phyloP scores from a whole-genome alignment of 768 basidiomycete species.

The Tricholoma furcatifolium region DNA sequence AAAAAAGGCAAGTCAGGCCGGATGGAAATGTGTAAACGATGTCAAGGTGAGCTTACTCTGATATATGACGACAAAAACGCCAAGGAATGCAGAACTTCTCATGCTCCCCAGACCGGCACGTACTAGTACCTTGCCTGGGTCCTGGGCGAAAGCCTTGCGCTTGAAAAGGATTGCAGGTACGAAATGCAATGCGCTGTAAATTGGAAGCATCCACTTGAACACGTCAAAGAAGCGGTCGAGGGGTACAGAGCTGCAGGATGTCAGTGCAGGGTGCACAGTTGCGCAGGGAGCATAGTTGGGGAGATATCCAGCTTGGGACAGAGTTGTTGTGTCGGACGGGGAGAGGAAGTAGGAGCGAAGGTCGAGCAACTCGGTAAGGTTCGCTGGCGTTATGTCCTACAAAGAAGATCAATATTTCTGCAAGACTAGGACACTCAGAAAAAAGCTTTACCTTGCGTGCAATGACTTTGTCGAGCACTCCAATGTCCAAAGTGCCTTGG shows the following conservation, averaged over 20 bases:
- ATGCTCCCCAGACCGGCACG: conserved; percentile 69
- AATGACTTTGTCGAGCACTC: conserved; percentile 56
- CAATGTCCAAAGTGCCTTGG: conserved; percentile 51
- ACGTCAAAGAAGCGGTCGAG: conserved; percentile 77
- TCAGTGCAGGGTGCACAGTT: conserved; percentile 72
- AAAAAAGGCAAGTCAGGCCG: not conserved
- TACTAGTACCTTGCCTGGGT: conserved; percentile 65
- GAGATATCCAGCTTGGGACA: conserved; percentile 31
- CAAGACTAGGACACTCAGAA: too few relatives aligned
- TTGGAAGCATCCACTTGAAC: conserved; percentile 79
- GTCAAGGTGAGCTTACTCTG: conserved; percentile 54
- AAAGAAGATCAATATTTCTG: not conserved
- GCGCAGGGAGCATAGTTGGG: conserved; percentile 63
- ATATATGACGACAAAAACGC: conserved; percentile 77
- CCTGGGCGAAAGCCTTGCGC: conserved; percentile 57
- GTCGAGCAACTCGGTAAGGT: conserved; percentile 45
- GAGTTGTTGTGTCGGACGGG: conserved; percentile 20
- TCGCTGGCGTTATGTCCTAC: conserved; percentile 54
- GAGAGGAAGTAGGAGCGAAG: conserved; percentile 39
- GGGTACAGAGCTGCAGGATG: conserved; percentile 58
- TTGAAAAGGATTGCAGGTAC: conserved; percentile 87
- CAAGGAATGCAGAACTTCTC: conserved; percentile 86
- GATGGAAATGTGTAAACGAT: not conserved
- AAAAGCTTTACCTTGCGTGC: conserved; percentile 37
- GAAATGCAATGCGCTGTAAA: conserved; percentile 89